Conservation (phyloP, 169 alveolate genomes). For the Plasmodium blacklocki region DNA sequence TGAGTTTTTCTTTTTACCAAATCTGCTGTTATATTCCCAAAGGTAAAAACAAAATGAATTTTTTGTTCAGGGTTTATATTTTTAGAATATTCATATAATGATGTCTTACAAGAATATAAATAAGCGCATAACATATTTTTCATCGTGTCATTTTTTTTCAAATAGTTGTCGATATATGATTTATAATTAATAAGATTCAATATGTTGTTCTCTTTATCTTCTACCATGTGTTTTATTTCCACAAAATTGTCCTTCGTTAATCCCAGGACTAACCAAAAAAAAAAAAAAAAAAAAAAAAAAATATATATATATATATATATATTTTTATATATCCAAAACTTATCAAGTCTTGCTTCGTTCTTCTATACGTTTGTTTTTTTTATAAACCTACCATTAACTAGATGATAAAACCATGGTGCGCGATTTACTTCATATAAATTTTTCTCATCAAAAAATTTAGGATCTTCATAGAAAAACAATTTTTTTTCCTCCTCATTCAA, state of each 20-base stretch:
- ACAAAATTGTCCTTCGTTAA: conserved; percentile 45
- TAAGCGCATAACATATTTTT: conserved; percentile 39
- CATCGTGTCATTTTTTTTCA: conserved; percentile 35
- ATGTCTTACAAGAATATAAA: conserved; percentile 60
- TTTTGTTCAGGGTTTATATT: conserved; percentile 7
- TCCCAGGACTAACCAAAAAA: conserved; percentile 24
- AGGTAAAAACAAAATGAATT: conserved; percentile 51
- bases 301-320: conserved; percentile 2
- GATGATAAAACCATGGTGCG: conserved; percentile 76
- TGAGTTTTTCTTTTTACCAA: conserved; percentile 35
- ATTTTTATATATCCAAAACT: too few species aligned
- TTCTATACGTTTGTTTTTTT: conserved; percentile 11
- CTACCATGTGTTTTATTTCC: conserved; percentile 44
- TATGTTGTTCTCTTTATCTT: conserved; percentile 44
- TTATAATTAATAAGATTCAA: conserved; percentile 52
- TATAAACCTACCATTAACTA: conserved; percentile 30
- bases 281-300: background rate
- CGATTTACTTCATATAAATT: conserved; percentile 33
- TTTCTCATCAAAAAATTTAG: conserved; percentile 38
- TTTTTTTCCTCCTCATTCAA: conserved; percentile 1
- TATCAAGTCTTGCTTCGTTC: background rate
- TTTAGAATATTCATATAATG: conserved; percentile 41
- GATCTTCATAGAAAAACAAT: conserved; percentile 67
- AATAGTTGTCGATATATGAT: conserved; percentile 24
- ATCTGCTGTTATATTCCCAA: conserved; percentile 76